These are phyloP conservation scores for Phlebiopsis flavidoalba DNA, from an alignment of 768 basidiomycete genomes.

Conservation along the genomic window DNA sequence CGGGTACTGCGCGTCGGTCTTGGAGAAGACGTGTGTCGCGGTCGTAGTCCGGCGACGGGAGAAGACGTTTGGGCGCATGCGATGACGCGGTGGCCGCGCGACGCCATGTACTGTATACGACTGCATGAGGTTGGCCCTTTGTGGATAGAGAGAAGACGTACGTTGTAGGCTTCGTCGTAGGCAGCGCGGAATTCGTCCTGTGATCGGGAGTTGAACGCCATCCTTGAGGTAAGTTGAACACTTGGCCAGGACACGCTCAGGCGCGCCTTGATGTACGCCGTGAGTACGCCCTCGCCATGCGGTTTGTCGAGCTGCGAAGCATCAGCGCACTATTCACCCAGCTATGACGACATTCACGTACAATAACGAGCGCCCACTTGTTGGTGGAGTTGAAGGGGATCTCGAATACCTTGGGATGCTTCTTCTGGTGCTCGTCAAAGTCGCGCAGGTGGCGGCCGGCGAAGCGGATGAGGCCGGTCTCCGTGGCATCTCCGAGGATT, in stretches of 20 bases:
- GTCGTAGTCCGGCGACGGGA: conserved; percentile 45
- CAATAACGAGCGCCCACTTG: conserved; percentile 70
- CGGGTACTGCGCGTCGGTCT: conserved; percentile 50
- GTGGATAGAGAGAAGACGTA: conserved; percentile 21
- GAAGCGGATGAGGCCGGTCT: conserved; percentile 67
- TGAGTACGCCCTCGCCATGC: conserved; percentile 43
- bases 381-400: conserved; percentile 72
- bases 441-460: conserved; percentile 50
- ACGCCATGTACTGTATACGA: conserved; percentile 60
- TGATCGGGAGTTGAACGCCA: conserved; percentile 42
- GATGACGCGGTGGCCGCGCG: conserved; percentile 70
- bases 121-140: neutral
- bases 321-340: neutral
- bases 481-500: conserved; percentile 71
- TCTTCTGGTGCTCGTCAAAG: conserved; percentile 50
- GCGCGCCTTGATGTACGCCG: conserved; percentile 62
- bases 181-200: conserved; percentile 46
- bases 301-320: conserved; percentile 45
- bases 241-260: conserved; percentile 62
- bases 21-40: conserved; percentile 46
- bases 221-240: conserved; percentile 56
- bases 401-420: conserved; percentile 59
- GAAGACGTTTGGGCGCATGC: conserved; percentile 62
- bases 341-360: conserved; percentile 26
- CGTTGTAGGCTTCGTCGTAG: conserved; percentile 62